Conservation (phyloP, 2,329 filamentous ascomycete species). For the Trichoderma hamatum region DNA sequence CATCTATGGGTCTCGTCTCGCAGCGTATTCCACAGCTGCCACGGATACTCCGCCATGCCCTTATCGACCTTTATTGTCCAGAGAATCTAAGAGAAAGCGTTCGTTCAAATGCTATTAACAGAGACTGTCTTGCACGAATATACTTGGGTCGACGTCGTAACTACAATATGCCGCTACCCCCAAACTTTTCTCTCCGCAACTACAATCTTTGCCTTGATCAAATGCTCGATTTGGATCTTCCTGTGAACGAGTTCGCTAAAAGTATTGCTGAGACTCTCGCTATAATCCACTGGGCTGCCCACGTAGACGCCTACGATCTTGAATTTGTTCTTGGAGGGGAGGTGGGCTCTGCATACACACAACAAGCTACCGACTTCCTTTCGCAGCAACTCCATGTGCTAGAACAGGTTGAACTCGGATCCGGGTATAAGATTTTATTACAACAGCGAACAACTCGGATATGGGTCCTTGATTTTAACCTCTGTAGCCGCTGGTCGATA, state of each 20-base stretch:
- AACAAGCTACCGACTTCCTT: not conserved
- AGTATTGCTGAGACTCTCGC: slow-evolving; percentile 55
- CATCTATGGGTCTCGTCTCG: slow-evolving; percentile 30
- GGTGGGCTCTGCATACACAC: slow-evolving; percentile 21
- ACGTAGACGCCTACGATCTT: slow-evolving; percentile 56
- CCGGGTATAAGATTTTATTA: not conserved
- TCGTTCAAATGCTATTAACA: slow-evolving; percentile 26
- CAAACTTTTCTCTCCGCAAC: slow-evolving; percentile 46
- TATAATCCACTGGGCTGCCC: slow-evolving; percentile 51
- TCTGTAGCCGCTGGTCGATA: not conserved
- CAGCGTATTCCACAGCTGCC: slow-evolving; percentile 35
- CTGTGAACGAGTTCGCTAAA: slow-evolving; percentile 41
- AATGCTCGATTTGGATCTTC: slow-evolving; percentile 48
- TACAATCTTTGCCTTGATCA: slow-evolving; percentile 54
- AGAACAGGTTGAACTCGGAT: not conserved
- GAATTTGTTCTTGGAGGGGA: slow-evolving; percentile 54
- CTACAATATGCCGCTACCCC: slow-evolving; percentile 12
- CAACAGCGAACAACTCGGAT: not conserved
- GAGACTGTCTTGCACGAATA: slow-evolving; percentile 32
- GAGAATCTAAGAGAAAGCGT: not conserved
- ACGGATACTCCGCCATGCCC: slow-evolving; percentile 28
- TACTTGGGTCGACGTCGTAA: slow-evolving; percentile 29
- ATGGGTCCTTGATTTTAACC: not conserved
- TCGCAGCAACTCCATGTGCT: not conserved
- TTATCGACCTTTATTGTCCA: slow-evolving; percentile 32